Percentiles rank a stretch among this genome's conserved stretches.
phyloP scores from a whole-genome alignment of 2,329 filamentous ascomycete species.

The Davidsoniella virescens region DNA sequence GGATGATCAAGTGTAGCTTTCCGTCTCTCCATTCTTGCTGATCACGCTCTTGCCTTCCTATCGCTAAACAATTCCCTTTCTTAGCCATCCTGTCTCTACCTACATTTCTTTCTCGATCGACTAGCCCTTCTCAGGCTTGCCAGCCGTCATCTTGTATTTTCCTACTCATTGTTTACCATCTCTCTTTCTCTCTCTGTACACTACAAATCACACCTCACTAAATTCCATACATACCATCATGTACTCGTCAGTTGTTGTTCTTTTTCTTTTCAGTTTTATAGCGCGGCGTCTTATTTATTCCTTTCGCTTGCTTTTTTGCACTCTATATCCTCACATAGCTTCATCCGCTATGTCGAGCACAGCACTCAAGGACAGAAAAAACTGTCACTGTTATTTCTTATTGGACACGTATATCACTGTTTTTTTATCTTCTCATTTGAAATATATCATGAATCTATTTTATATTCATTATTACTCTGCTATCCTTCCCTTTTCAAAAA shows the following conservation, averaged over 20 bases:
- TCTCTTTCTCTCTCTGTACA: constrained; percentile 1
- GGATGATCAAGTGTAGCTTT: background rate
- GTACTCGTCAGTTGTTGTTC: background rate
- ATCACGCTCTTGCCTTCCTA: background rate
- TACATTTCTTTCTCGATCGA: background rate
- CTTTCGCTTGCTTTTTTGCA: background rate
- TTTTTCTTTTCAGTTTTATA: constrained; percentile 1
- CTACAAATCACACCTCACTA: background rate
- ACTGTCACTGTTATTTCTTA: background rate
- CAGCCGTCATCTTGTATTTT: constrained; percentile 4
- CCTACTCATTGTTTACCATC: background rate
- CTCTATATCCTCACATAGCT: background rate
- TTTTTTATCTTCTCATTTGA: background rate
- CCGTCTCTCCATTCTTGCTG: background rate
- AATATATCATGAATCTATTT: background rate
- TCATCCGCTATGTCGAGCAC: background rate
- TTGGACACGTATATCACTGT: background rate
- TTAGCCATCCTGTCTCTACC: background rate
- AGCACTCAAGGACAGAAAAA: constrained; percentile 1
- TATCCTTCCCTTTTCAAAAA: too few relatives aligned
- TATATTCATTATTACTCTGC: background rate
- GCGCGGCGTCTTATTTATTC: background rate
- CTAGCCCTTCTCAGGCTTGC: background rate
- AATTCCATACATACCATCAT: too few relatives aligned
- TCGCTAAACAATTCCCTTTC: background rate